These are phyloP conservation scores for Turnera subulata DNA, from an alignment of 345 rosid genomes.

Conservation along the genomic window DNA sequence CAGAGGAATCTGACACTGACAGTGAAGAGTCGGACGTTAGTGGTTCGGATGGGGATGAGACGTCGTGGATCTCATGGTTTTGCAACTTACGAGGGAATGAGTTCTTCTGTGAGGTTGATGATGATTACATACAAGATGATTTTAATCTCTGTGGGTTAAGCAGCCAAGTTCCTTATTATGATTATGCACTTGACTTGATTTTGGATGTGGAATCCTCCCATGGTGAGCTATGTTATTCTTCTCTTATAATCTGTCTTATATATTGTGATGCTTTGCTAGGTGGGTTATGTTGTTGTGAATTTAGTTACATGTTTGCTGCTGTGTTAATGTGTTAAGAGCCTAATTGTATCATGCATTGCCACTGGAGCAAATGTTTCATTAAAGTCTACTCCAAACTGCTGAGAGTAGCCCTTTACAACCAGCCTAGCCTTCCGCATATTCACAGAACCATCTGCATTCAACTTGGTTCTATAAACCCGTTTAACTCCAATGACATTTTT, in stretches of 20 bases:
- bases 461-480: too few species aligned
- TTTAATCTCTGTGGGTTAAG: slow-evolving; percentile 92
- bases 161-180: slow-evolving; percentile 96
- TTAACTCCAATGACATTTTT: too few species aligned
- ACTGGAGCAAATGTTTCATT: too few species aligned
- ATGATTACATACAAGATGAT: slow-evolving; percentile 97
- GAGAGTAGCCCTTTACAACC: too few species aligned
- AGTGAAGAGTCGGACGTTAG: slow-evolving; percentile 94
- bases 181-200: slow-evolving; percentile 95
- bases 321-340: too few species aligned
- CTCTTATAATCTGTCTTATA: not conserved
- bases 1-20: slow-evolving; percentile 88
- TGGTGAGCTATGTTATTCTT: slow-evolving; percentile 39
- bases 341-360: too few species aligned
- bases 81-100: slow-evolving; percentile 94
- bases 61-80: slow-evolving; percentile 97
- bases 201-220: slow-evolving; percentile 93
- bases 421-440: too few species aligned
- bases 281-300: not conserved
- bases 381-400: too few species aligned
- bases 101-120: slow-evolving; percentile 98
- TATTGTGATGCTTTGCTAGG: not conserved
- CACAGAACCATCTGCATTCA: too few species aligned
- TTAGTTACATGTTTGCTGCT: too few species aligned
- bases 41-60: slow-evolving; percentile 97